Percentiles rank a stretch among this genome's conserved stretches.
phyloP scores from a whole-genome alignment of 1,139 yeast genomes.

The Tardiomyces depauwii region DNA sequence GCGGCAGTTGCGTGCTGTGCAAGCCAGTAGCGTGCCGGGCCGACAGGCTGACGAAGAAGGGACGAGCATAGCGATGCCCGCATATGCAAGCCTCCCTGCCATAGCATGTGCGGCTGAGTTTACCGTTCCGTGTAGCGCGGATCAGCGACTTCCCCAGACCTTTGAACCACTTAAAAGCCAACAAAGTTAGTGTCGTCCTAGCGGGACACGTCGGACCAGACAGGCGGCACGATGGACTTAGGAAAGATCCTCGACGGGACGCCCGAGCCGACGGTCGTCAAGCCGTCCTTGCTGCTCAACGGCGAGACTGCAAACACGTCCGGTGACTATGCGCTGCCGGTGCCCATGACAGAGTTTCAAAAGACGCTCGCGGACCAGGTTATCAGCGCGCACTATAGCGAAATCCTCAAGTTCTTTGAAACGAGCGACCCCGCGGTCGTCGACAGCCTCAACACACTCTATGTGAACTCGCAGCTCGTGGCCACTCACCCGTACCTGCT shows the following conservation, averaged over 20 bases:
- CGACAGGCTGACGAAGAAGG: no score
- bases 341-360: constrained; percentile 83
- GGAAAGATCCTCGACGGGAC: constrained; percentile 68
- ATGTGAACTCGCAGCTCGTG: constrained; percentile 64
- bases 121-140: no score
- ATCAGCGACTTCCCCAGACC: no score
- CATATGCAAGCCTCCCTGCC: no score
- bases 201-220: not conserved
- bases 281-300: constrained; percentile 18
- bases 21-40: no score
- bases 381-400: constrained; percentile 82
- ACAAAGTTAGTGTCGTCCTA: no score
- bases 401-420: constrained; percentile 78
- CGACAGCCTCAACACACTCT: constrained; percentile 47
- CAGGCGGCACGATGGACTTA: constrained; percentile 46
- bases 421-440: constrained; percentile 27
- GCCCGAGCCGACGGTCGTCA: constrained; percentile 47
- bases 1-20: no score
- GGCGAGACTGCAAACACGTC: constrained; percentile 26
- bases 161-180: no score
- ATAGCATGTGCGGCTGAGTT: no score
- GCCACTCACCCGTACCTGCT: constrained; percentile 83
- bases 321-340: constrained; percentile 72
- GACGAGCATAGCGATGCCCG: no score
- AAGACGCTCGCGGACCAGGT: constrained; percentile 89